Percentiles rank a stretch among this genome's conserved stretches.
These are phyloP conservation scores for Microsporum audouinii DNA, from an alignment of 2,329 filamentous ascomycete species.

Conservation along the genomic window DNA sequence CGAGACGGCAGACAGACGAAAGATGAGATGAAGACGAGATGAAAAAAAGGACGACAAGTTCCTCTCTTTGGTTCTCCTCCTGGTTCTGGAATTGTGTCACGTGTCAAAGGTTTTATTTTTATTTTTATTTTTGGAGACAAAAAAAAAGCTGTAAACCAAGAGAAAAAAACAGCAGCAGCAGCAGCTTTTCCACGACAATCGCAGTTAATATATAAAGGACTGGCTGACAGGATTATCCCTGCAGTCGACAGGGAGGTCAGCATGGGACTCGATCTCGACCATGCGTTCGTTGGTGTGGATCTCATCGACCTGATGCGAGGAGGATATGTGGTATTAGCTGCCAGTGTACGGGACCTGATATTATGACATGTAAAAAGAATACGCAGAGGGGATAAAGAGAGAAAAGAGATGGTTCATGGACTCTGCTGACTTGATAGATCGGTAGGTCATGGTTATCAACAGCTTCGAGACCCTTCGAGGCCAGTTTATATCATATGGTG, in stretches of 20 bases:
- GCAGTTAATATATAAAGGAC: not conserved
- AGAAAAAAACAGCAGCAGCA: not conserved
- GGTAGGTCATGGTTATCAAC: conserved; percentile 40
- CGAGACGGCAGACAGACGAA: not conserved
- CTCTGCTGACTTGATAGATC: conserved; percentile 4
- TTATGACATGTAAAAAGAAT: not conserved
- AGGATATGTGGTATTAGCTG: not conserved
- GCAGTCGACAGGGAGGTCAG: not conserved
- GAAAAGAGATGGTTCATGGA: not conserved
- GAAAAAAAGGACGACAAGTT: not conserved
- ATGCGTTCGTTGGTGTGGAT: conserved; percentile 1
- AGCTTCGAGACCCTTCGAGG: conserved; percentile 39
- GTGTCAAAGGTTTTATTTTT: not conserved
- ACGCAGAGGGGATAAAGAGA: not conserved
- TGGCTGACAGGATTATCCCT: not conserved
- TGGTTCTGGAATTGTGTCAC: not conserved
- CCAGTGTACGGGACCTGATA: conserved; percentile 2
- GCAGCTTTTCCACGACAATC: not conserved
- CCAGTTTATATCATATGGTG: conserved; percentile 52
- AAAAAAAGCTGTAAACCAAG: no score
- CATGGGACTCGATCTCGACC: not conserved
- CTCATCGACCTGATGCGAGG: conserved; percentile 3
- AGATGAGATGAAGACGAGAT: not conserved
- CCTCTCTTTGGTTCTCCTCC: not conserved
- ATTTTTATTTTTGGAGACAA: not conserved